phyloP scores from a whole-genome alignment of 345 rosid genomes.

The Arabis hirsuta region DNA sequence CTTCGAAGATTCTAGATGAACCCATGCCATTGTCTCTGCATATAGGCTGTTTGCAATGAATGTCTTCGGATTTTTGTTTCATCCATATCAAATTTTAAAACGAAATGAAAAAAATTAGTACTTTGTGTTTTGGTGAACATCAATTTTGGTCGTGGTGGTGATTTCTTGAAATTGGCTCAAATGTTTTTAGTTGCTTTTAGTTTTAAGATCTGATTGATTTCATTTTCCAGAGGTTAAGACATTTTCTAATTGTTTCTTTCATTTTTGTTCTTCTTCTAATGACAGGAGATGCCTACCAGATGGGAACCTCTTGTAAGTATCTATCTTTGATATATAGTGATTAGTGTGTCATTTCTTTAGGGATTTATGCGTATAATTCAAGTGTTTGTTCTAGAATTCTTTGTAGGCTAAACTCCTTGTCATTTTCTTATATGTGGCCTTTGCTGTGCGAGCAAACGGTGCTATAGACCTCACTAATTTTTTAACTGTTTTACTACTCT shows the following conservation, averaged over 20 bases:
- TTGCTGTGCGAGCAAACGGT: background rate
- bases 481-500: conserved; percentile 14
- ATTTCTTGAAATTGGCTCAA: conserved; percentile 12
- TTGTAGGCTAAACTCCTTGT: background rate
- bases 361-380: conserved; percentile 4
- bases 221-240: background rate
- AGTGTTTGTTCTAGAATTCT: background rate
- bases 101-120: background rate
- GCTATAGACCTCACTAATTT: background rate
- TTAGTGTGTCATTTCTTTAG: conserved; percentile 11
- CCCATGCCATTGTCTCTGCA: background rate
- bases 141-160: conserved; percentile 8
- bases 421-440: background rate
- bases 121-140: background rate
- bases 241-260: conserved; percentile 34
- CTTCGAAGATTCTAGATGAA: conserved; percentile 19
- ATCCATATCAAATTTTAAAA: conserved; percentile 3
- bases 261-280: conserved; percentile 19
- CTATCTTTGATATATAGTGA: conserved; percentile 1
- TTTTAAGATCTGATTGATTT: conserved; percentile 11
- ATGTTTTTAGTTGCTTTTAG: background rate
- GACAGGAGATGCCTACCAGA: conserved; percentile 72
- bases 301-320: conserved; percentile 89
- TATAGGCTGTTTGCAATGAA: conserved; percentile 13
- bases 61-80: conserved; percentile 4